Percentiles rank a stretch among this genome's conserved stretches.
These are phyloP conservation scores for Cardamine resedifolia DNA, from an alignment of 345 rosid genomes.

Conservation along the genomic window DNA sequence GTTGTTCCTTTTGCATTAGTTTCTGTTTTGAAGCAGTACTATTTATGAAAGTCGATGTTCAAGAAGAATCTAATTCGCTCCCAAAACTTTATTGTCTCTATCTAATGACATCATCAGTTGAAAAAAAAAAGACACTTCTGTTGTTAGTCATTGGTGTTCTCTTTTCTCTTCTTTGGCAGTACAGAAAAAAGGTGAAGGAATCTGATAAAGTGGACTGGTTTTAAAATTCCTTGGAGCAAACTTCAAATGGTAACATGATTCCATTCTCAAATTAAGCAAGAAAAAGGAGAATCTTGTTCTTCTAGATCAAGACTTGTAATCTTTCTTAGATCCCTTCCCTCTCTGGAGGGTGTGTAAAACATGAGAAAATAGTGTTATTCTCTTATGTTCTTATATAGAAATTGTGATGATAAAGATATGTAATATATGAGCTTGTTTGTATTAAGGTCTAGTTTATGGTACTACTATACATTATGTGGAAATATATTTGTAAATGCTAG, in stretches of 20 bases:
- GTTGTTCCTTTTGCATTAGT: not conserved
- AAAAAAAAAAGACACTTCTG: slow-evolving; percentile 13
- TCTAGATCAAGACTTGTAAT: slow-evolving; percentile 9
- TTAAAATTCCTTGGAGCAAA: slow-evolving; percentile 26
- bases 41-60: slow-evolving; percentile 4
- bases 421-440: not conserved
- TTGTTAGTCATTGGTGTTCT: slow-evolving; percentile 9
- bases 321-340: slow-evolving; percentile 19
- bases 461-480: not conserved
- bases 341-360: slow-evolving; percentile 1
- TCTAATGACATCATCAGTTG: not conserved
- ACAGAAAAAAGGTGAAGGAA: slow-evolving; percentile 22
- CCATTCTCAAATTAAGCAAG: slow-evolving; percentile 26
- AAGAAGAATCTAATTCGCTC: slow-evolving; percentile 25
- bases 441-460: not conserved
- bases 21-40: not conserved
- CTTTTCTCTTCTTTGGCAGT: slow-evolving; percentile 7
- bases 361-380: slow-evolving; percentile 18
- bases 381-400: not conserved
- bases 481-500: not conserved
- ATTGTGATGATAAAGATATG: not conserved
- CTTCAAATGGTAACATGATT: slow-evolving; percentile 31
- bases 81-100: not conserved
- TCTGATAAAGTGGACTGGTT: slow-evolving; percentile 20
- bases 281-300: slow-evolving; percentile 34